Conservation (phyloP, 2,329 filamentous ascomycete species). For the Cladophialophora chaetospira region DNA sequence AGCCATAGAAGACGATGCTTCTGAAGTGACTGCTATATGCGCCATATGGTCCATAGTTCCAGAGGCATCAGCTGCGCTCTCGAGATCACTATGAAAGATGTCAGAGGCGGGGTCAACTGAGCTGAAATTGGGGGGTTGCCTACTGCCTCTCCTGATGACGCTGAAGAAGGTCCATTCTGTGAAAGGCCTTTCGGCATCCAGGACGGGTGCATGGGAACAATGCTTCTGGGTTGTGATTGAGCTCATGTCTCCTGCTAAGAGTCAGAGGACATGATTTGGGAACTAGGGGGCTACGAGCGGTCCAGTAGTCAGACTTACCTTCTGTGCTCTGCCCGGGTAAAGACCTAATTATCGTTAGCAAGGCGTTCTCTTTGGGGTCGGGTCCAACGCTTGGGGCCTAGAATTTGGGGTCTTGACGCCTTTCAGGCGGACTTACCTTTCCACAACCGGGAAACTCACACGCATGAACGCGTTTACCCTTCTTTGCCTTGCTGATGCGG, state of each 20-base stretch:
- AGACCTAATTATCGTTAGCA: slow-evolving; percentile 42
- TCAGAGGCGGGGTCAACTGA: slow-evolving; percentile 8
- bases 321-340: slow-evolving; percentile 53
- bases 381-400: slow-evolving; percentile 12
- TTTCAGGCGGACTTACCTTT: slow-evolving; percentile 42
- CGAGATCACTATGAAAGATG: slow-evolving; percentile 24
- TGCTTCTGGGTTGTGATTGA: slow-evolving; percentile 53
- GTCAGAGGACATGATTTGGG: slow-evolving; percentile 6
- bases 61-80: slow-evolving; percentile 22
- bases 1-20: slow-evolving; percentile 29
- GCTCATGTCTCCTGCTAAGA: slow-evolving; percentile 48
- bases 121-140: slow-evolving; percentile 29
- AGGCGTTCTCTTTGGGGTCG: slow-evolving; percentile 11
- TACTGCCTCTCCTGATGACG: slow-evolving; percentile 55
- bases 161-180: slow-evolving; percentile 49
- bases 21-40: slow-evolving; percentile 25
- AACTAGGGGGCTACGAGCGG: slow-evolving; percentile 1
- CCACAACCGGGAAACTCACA: slow-evolving; percentile 51
- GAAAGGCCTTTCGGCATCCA: slow-evolving; percentile 52
- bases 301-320: slow-evolving; percentile 33
- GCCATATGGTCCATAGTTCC: slow-evolving; percentile 21
- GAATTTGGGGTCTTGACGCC: slow-evolving; percentile 11
- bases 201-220: slow-evolving; percentile 46
- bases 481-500: slow-evolving; percentile 55
- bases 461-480: slow-evolving; percentile 53